A percentile compares a stretch with the other conserved stretches of the same genome.
Evolutionary conservation across 768 basidiomycete species (phyloP).

Genomic region (Agaricus bisporus): DNA sequence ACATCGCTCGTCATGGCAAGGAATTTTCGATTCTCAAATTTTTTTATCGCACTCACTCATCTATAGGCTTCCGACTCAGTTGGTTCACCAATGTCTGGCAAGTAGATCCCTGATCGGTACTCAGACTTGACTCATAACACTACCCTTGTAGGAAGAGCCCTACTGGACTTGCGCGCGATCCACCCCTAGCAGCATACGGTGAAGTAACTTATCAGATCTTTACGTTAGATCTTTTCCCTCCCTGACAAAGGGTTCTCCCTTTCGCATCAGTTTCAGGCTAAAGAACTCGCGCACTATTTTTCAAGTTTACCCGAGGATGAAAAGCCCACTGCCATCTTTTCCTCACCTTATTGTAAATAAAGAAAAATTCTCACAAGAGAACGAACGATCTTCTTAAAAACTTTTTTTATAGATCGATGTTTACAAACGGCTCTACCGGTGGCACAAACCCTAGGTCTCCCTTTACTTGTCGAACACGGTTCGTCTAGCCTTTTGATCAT

Average conservation of each 20-base stretch:
- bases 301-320: slow-evolving; percentile 55
- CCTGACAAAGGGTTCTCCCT: background rate
- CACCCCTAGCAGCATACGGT: slow-evolving; percentile 67
- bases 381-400: too few species aligned
- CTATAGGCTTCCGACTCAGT: slow-evolving; percentile 65
- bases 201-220: slow-evolving; percentile 33
- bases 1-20: slow-evolving; percentile 63
- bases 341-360: slow-evolving; percentile 87
- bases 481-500: slow-evolving; percentile 6
- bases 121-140: slow-evolving; percentile 5
- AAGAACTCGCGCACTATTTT: slow-evolving; percentile 65
- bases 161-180: slow-evolving; percentile 68
- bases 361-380: too few species aligned
- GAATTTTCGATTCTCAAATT: background rate
- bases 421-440: slow-evolving; percentile 71
- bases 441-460: slow-evolving; percentile 54
- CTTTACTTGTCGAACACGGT: slow-evolving; percentile 81
- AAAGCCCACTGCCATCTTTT: slow-evolving; percentile 74
- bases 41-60: background rate
- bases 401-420: slow-evolving; percentile 63
- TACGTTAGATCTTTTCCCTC: too few species aligned
- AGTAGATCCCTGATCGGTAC: slow-evolving; percentile 14
- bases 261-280: slow-evolving; percentile 54
- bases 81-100: slow-evolving; percentile 67
- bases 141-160: slow-evolving; percentile 43